These are phyloP conservation scores for Fusarium fracticaudum DNA, from an alignment of 2,329 filamentous ascomycete genomes.

Conservation along the genomic window DNA sequence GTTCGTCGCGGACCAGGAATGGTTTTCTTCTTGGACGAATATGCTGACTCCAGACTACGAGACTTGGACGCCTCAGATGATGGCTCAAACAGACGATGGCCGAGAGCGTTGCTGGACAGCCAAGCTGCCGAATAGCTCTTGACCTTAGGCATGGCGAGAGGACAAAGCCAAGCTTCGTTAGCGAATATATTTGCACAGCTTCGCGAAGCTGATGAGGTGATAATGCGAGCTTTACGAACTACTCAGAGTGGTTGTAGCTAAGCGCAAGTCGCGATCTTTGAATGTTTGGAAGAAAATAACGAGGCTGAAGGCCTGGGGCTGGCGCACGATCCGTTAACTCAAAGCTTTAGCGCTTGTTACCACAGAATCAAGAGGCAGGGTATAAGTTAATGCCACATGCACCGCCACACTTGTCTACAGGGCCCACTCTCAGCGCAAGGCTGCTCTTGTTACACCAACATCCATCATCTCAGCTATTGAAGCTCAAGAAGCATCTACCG, in stretches of 20 bases:
- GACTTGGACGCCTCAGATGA: slow-evolving; percentile 51
- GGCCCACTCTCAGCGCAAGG: slow-evolving; percentile 22
- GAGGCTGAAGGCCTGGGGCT: slow-evolving; percentile 33
- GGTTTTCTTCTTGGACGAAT: slow-evolving; percentile 55
- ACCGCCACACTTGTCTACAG: slow-evolving; percentile 12
- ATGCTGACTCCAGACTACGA: slow-evolving; percentile 52
- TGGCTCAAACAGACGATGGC: slow-evolving; percentile 78
- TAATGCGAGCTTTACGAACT: not conserved
- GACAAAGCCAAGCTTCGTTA: slow-evolving; percentile 5
- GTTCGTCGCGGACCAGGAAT: slow-evolving; percentile 66
- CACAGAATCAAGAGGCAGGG: slow-evolving; percentile 5
- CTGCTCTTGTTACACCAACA: slow-evolving; percentile 25
- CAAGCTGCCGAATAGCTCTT: slow-evolving; percentile 87
- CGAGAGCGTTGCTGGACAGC: slow-evolving; percentile 81
- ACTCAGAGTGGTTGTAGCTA: not conserved
- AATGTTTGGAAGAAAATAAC: slow-evolving; percentile 28
- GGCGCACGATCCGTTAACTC: slow-evolving; percentile 22
- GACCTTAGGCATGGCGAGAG: slow-evolving; percentile 78
- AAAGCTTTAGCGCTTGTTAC: slow-evolving; percentile 24
- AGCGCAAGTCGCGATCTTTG: slow-evolving; percentile 4
- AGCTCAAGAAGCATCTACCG: not conserved
- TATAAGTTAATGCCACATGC: slow-evolving; percentile 13
- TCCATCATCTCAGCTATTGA: slow-evolving; percentile 12
- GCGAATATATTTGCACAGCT: slow-evolving; percentile 4
- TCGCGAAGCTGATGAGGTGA: slow-evolving; percentile 20